phyloP scores from a whole-genome alignment of 2,329 filamentous ascomycete genomes.

The Paecilomyces dactylethromorphus region DNA sequence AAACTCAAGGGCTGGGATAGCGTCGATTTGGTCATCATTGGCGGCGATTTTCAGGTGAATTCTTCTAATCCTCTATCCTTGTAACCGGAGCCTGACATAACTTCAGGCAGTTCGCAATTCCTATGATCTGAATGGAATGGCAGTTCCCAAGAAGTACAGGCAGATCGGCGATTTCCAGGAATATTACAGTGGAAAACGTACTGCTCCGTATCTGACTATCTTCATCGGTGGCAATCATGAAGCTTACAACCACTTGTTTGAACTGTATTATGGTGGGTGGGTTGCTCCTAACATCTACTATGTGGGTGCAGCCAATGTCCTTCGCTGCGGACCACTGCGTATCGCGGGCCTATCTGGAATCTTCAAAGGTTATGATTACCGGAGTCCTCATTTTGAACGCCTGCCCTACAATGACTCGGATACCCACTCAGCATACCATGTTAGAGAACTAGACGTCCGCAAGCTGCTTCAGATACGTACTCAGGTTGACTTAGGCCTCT shows the following conservation, averaged over 20 bases:
- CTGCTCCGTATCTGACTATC: conserved; percentile 80
- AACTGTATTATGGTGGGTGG: conserved; percentile 96
- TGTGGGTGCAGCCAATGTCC: conserved; percentile 82
- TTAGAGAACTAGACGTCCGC: conserved; percentile 82
- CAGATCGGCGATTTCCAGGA: conserved; percentile 85
- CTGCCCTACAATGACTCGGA: conserved; percentile 76
- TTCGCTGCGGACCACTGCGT: conserved; percentile 74
- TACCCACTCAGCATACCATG: conserved; percentile 77
- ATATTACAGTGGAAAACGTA: conserved; percentile 76
- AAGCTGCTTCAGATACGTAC: conserved; percentile 80
- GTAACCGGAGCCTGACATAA: neutral
- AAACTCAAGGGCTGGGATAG: conserved; percentile 67
- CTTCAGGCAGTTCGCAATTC: conserved; percentile 78
- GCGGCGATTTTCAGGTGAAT: conserved; percentile 83
- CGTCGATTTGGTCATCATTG: conserved; percentile 87
- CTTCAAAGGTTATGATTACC: conserved; percentile 87
- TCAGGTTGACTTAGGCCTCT: conserved; percentile 84
- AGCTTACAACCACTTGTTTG: conserved; percentile 80
- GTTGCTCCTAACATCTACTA: conserved; percentile 97
- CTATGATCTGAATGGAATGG: conserved; percentile 79
- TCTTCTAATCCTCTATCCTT: neutral
- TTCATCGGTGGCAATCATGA: conserved; percentile 96
- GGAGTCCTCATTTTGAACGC: conserved; percentile 74
- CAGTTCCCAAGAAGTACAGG: conserved; percentile 82
- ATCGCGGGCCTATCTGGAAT: conserved; percentile 91